Evolutionary conservation across 2,329 filamentous ascomycete genomes (phyloP).

Genomic region (Nigrospora osmanthi): DNA sequence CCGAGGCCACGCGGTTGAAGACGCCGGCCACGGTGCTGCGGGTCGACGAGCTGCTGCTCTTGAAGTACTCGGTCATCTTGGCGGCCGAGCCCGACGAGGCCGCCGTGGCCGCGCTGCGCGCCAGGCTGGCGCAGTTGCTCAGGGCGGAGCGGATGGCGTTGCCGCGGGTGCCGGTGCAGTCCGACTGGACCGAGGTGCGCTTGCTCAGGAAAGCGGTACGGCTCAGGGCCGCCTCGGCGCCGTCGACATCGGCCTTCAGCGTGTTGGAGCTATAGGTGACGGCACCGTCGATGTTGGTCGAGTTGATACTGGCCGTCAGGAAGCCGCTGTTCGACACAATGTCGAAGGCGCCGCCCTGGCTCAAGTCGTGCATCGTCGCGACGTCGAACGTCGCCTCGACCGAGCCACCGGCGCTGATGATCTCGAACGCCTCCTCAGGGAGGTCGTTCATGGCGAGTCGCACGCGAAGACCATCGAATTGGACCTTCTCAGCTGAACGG

Average conservation of each 20-base stretch:
- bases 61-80: constrained; percentile 57
- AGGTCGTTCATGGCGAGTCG: constrained; percentile 1
- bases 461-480: constrained; percentile 5
- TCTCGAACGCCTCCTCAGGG: constrained; percentile 5
- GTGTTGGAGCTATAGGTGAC: constrained; percentile 52
- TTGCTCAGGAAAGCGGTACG: constrained; percentile 39
- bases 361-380: constrained; percentile 6
- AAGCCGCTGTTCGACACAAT: constrained; percentile 2
- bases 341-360: constrained; percentile 6
- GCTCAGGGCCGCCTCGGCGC: constrained; percentile 40
- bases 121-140: constrained; percentile 43
- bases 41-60: constrained; percentile 27
- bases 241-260: constrained; percentile 49
- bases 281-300: constrained; percentile 39
- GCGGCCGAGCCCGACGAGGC: constrained; percentile 37
- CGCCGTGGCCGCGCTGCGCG: constrained; percentile 41
- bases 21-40: constrained; percentile 43
- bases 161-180: constrained; percentile 43
- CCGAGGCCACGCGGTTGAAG: constrained; percentile 37
- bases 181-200: constrained; percentile 42
- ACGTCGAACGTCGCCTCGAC: constrained; percentile 4
- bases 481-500: constrained; percentile 2
- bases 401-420: constrained; percentile 3
- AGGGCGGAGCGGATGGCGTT: constrained; percentile 41
- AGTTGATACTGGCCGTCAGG: background rate